Conservation (phyloP, 768 basidiomycete genomes). For the Pleurotus pulmonarius region DNA sequence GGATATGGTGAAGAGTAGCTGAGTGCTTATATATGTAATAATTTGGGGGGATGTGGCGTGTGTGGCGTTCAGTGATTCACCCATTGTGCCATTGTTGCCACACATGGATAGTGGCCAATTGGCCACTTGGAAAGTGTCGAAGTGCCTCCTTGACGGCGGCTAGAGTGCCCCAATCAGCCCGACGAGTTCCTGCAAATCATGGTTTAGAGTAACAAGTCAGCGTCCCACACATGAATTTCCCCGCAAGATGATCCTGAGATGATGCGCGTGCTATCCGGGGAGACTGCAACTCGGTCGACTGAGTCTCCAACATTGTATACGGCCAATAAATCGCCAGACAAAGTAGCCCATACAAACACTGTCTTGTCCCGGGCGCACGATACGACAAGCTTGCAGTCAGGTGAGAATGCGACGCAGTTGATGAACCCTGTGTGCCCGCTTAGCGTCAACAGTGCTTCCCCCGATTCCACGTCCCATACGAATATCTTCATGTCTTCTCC, state of each 20-base stretch:
- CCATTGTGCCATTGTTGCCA: too few species aligned
- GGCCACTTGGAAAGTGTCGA: too few species aligned
- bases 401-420: slow-evolving; percentile 8
- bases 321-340: slow-evolving; percentile 2
- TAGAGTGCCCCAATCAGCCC: too few species aligned
- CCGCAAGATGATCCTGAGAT: slow-evolving; percentile 17
- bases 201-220: not conserved
- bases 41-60: too few species aligned
- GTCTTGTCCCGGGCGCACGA: slow-evolving; percentile 2
- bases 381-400: slow-evolving; percentile 4
- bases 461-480: slow-evolving; percentile 15
- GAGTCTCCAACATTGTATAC: not conserved
- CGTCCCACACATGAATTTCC: slow-evolving; percentile 20
- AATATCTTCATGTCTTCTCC: slow-evolving; percentile 48
- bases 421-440: not conserved
- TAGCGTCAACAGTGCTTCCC: not conserved
- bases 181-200: too few species aligned
- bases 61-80: too few species aligned
- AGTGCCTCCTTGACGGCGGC: too few species aligned
- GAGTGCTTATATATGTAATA: too few species aligned
- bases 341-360: slow-evolving; percentile 9
- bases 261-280: slow-evolving; percentile 20
- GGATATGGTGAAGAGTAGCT: too few species aligned
- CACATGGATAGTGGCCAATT: too few species aligned
- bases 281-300: slow-evolving; percentile 20